phyloP scores from a whole-genome alignment of 768 basidiomycete genomes.

The Lentinula raphanica region DNA sequence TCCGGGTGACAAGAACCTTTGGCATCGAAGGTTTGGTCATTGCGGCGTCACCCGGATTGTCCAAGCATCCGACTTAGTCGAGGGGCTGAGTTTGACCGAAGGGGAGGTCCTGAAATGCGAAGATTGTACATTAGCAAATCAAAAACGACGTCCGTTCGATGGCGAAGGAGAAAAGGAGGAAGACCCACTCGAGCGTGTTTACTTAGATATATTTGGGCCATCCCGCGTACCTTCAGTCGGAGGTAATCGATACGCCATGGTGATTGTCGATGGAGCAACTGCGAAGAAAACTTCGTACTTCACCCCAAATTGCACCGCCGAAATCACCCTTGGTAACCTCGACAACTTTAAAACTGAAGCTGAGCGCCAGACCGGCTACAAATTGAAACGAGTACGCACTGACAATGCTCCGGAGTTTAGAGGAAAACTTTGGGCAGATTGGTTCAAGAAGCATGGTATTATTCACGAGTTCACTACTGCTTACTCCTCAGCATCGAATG shows the following conservation, averaged over 20 bases:
- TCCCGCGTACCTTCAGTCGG: background rate
- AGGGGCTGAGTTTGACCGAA: background rate
- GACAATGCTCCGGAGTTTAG: conserved; percentile 23
- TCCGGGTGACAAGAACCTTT: background rate
- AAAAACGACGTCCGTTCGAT: background rate
- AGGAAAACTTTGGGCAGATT: conserved; percentile 5
- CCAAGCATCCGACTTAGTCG: background rate
- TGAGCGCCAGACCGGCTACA: background rate
- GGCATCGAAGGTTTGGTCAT: conserved; percentile 9
- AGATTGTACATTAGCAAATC: background rate
- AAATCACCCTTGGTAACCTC: background rate
- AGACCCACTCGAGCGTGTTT: background rate
- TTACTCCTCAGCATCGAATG: conserved; percentile 9
- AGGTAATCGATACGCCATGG: conserved; percentile 7
- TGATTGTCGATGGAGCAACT: background rate
- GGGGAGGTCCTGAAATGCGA: background rate
- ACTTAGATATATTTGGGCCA: conserved; percentile 13
- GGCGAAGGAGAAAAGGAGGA: background rate
- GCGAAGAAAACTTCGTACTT: background rate
- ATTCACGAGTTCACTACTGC: background rate
- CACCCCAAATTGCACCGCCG: conserved; percentile 3
- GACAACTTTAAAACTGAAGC: background rate
- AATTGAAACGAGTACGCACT: conserved; percentile 4
- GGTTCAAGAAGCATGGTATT: conserved; percentile 4
- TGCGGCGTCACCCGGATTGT: background rate